Evolutionary conservation across 257 asterid species (phyloP).

Genomic region (Nyctanthes arbortristis): DNA sequence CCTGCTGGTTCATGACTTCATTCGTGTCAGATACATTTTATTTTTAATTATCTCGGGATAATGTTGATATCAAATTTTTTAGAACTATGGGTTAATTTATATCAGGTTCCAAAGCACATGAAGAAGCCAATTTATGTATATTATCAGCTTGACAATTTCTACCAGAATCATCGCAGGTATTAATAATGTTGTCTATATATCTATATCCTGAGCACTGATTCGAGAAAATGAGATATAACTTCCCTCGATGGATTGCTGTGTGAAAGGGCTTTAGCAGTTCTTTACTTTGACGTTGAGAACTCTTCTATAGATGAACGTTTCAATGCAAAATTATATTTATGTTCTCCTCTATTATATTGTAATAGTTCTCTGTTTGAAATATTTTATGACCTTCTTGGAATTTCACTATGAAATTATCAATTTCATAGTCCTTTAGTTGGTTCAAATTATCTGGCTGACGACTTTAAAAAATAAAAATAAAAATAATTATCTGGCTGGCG

Average conservation of each 20-base stretch:
- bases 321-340: neutral
- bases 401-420: neutral
- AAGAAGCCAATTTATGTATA: constrained; percentile 55
- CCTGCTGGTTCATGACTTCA: neutral
- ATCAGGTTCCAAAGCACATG: constrained; percentile 52
- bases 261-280: neutral
- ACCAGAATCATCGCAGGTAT: constrained; percentile 68
- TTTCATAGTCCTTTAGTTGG: neutral
- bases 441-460: constrained; percentile 21
- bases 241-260: neutral
- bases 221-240: neutral
- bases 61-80: neutral
- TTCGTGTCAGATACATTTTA: neutral
- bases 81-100: neutral
- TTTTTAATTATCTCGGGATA: neutral
- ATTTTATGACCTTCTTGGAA: neutral
- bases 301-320: neutral
- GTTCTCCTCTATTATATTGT: neutral
- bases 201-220: neutral
- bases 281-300: neutral
- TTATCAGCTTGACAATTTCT: constrained; percentile 63
- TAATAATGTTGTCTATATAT: neutral
- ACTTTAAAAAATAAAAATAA: too few species aligned
- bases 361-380: neutral
- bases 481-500: neutral